A percentile compares a stretch with the other conserved stretches of the same genome.
Conservation (phyloP, 306 rosid genomes). For the Mimosa bimucronata region DNA sequence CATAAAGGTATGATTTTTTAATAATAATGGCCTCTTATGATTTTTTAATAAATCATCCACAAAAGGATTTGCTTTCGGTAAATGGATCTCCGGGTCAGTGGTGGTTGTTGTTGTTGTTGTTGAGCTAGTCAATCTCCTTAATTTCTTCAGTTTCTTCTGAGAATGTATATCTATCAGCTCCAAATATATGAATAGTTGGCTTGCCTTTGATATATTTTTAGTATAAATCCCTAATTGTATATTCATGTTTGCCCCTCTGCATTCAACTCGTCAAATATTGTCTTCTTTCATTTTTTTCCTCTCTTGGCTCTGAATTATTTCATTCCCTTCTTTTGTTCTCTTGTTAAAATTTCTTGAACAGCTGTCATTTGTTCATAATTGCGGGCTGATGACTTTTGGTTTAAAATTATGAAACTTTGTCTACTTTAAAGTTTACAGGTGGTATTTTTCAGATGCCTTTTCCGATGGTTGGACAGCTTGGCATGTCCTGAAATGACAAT, state of each 20-base stretch:
- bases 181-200: background rate
- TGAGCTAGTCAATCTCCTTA: background rate
- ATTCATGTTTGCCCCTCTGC: background rate
- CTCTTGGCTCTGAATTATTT: background rate
- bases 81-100: constrained; percentile 31
- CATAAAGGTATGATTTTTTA: constrained; percentile 47
- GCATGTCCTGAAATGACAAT: constrained; percentile 1
- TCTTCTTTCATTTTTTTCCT: background rate
- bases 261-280: background rate
- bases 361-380: background rate
- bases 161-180: background rate
- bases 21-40: background rate
- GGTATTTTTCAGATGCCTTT: constrained; percentile 20
- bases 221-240: too few species aligned
- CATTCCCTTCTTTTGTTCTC: background rate
- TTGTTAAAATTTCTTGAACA: background rate
- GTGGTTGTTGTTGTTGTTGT: background rate
- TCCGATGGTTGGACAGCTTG: constrained; percentile 10
- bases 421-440: constrained; percentile 7
- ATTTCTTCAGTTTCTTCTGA: background rate
- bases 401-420: background rate
- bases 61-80: background rate
- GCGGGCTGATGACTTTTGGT: background rate
- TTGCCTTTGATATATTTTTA: background rate
- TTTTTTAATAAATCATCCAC: constrained; percentile 9